Percentiles rank a stretch among this genome's conserved stretches.
These are phyloP conservation scores for Pinus taeda DNA, from an alignment of 75 land plant species.

Conservation along the genomic window DNA sequence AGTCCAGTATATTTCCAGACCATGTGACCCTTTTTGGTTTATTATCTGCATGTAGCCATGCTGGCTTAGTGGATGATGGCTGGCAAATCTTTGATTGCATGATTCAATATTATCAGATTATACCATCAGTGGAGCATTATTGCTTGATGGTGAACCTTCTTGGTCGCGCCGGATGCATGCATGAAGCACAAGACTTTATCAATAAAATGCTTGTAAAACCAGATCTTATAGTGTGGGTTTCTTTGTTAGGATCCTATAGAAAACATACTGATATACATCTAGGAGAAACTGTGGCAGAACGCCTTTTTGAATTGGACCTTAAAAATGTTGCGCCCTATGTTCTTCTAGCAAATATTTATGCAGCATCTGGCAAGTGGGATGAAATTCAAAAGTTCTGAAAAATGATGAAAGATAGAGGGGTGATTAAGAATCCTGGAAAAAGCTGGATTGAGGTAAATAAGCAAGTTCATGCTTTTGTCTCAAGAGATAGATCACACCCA, in stretches of 20 bases:
- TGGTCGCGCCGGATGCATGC: conserved; percentile 7
- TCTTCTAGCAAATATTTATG: conserved; percentile 18
- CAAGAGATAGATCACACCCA: conserved; percentile 10
- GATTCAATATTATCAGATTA: conserved; percentile 3
- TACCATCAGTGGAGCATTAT: conserved; percentile 5
- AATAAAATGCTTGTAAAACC: conserved; percentile 9
- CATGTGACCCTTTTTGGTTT: no score
- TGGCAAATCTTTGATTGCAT: conserved; percentile 12
- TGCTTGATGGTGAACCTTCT: conserved; percentile 5
- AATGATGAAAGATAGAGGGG: conserved; percentile 19
- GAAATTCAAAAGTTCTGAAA: conserved; percentile 9
- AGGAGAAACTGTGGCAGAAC: conserved; percentile 1
- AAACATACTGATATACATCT: neutral
- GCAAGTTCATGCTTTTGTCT: conserved; percentile 6
- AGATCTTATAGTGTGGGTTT: neutral
- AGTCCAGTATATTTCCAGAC: no score
- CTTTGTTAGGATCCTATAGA: conserved; percentile 16
- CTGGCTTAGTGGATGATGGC: conserved; percentile 24
- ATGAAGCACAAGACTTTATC: neutral
- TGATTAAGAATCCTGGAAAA: conserved; percentile 6
- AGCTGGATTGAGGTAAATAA: conserved; percentile 20
- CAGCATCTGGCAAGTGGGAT: conserved; percentile 24
- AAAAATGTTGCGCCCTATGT: neutral
- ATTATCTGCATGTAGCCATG: no score
- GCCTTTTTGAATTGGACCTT: conserved; percentile 2